Base-by-base conservation (phyloP, 2,329 filamentous ascomycete genomes). In the Colletotrichum tofieldiae region DNA sequence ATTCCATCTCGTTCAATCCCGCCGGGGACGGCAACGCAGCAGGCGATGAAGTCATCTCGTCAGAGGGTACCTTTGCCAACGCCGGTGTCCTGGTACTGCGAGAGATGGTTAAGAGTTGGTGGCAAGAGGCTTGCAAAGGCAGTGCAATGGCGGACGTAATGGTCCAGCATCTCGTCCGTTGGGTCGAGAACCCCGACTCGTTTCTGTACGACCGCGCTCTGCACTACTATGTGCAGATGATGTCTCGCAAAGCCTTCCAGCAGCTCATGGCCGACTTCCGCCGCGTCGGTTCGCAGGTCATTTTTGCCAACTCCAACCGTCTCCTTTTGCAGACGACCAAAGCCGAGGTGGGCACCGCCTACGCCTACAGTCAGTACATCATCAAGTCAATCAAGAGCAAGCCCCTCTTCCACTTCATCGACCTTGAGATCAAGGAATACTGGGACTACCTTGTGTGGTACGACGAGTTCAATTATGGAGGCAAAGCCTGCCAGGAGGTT, bases 391-490 rank as follows among this genome's bases (percentile, higher is more conserved):
- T 99, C 84, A 96, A 97, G 82, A 92, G 91, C 68, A 98, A 98
- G 78, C 95, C 96, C 0, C 88, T 98, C 0, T 99, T 99, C 84
- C 94, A 98, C 81, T 99, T 99, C 79, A 91, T 99, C 74, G 96
- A 99, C 77, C 87, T 99, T 3, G 94, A 98, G 77, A 96, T 99
- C 82, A 98, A 96, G 76, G 96, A 99, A 80, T 99, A 98, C 82
- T 99, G 96, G 96, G 96, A 99, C 81, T 98, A 98, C 78, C 90
- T 99, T 0, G 92, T 98, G 5, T 99, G 96, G 96, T 98, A 98
- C 76, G 96, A 99, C 77, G 94, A 98, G 82, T 98, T 96, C 87
- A 99, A 99, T 85, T 98, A 98, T 78, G 97, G 96, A 67, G 96
- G 96, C 73, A 97, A 97, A 78, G 96, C 94, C 5, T 98, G 94